Evolutionary conservation across 139 green algal genomes (phyloP).

Genomic region (Monoraphidium neglectum): DNA sequence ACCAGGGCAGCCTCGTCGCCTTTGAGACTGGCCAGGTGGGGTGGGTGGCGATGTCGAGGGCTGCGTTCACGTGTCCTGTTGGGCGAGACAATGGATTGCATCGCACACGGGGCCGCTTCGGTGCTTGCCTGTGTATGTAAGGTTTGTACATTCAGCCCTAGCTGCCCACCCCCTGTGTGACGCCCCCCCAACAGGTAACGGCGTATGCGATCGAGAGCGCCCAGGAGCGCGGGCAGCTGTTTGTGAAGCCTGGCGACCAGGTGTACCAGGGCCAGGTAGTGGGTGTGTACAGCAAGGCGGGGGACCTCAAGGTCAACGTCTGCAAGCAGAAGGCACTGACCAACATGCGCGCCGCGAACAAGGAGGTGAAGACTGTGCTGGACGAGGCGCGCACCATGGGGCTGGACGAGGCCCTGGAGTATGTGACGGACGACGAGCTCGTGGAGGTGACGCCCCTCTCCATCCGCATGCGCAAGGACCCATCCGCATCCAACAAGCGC

Average conservation of each 20-base stretch:
- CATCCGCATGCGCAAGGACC: constrained; percentile 93
- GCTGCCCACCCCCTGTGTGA: neutral
- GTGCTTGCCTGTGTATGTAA: no score
- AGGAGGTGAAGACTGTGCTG: constrained; percentile 68
- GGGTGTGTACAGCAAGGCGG: constrained; percentile 92
- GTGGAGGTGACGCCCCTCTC: constrained; percentile 65
- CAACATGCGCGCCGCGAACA: constrained; percentile 84
- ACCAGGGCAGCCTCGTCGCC: constrained; percentile 91
- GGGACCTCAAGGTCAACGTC: constrained; percentile 96
- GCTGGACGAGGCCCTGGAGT: constrained; percentile 97
- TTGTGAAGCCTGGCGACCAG: constrained; percentile 81
- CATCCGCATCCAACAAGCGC: constrained; percentile 22
- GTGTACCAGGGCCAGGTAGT: constrained; percentile 97
- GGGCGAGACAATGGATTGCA: no score
- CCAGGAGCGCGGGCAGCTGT: constrained; percentile 92
- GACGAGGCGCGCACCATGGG: constrained; percentile 74
- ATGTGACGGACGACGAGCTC: constrained; percentile 93
- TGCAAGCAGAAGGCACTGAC: constrained; percentile 97
- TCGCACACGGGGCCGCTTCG: no score
- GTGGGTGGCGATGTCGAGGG: constrained; percentile 33
- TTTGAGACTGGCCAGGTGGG: constrained; percentile 79
- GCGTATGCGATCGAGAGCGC: constrained; percentile 88
- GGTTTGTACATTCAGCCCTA: neutral
- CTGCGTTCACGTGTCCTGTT: neutral
- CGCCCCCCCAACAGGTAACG: constrained; percentile 45